phyloP scores from a whole-genome alignment of 2,329 filamentous ascomycete genomes.

The Immersiporthe knoxdaviesiana region DNA sequence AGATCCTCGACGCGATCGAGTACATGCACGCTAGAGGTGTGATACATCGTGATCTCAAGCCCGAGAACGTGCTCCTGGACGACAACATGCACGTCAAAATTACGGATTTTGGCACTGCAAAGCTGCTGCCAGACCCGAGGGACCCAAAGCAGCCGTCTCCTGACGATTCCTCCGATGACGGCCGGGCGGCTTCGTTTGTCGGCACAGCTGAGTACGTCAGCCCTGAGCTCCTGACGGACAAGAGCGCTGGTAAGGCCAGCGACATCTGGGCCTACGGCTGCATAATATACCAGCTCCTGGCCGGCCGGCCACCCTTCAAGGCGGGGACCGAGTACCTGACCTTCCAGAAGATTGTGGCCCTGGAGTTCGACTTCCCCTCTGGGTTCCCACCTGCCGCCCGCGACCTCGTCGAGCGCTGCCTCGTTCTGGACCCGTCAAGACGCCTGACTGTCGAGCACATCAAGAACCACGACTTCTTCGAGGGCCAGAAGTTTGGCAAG shows the following conservation, averaged over 20 bases:
- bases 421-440: conserved; percentile 84
- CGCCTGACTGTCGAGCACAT: conserved; percentile 93
- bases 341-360: conserved; percentile 94
- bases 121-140: conserved; percentile 71
- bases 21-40: conserved; percentile 98
- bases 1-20: conserved; percentile 93
- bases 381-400: conserved; percentile 85
- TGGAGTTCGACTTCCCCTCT: conserved; percentile 91
- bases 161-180: conserved; percentile 53
- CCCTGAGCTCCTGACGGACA: conserved; percentile 93
- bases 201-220: conserved; percentile 98
- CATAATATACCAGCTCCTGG: conserved; percentile 93
- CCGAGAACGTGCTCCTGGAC: conserved; percentile 94
- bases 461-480: conserved; percentile 94
- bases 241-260: conserved; percentile 96
- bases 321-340: conserved; percentile 94
- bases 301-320: conserved; percentile 97
- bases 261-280: conserved; percentile 98
- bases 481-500: conserved; percentile 82
- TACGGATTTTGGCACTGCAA: conserved; percentile 98
- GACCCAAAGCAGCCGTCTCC: conserved; percentile 45
- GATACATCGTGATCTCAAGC: conserved; percentile 95
- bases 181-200: conserved; percentile 89
- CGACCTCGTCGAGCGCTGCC: conserved; percentile 85
- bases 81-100: conserved; percentile 98